phyloP scores from a whole-genome alignment of 1,284 basidiomycete genomes.

The Malassezia sp. region DNA sequence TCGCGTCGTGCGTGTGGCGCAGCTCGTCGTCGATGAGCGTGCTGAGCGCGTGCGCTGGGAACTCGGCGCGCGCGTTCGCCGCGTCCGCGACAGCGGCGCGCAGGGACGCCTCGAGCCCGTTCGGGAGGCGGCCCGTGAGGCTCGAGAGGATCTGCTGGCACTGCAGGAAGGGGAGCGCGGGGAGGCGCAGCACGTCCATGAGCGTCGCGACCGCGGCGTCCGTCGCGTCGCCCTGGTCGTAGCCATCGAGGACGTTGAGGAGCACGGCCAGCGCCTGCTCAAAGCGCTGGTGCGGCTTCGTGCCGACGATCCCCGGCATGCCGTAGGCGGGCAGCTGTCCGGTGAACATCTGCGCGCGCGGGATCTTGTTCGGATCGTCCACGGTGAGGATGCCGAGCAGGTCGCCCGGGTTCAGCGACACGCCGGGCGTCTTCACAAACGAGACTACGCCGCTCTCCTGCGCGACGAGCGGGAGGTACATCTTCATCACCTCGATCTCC shows the following conservation, averaged over 20 bases:
- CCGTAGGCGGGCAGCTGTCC: slow-evolving; percentile 60
- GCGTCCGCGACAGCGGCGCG: slow-evolving; percentile 67
- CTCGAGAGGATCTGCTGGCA: slow-evolving; percentile 72
- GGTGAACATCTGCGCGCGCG: slow-evolving; percentile 95
- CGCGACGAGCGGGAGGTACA: slow-evolving; percentile 59
- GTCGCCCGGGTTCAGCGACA: slow-evolving; percentile 91
- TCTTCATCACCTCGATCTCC: slow-evolving; percentile 65
- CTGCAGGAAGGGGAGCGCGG: slow-evolving; percentile 82
- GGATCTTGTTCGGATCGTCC: slow-evolving; percentile 91
- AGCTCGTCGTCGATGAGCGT: slow-evolving; percentile 56
- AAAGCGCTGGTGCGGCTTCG: slow-evolving; percentile 81
- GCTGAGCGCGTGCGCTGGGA: slow-evolving; percentile 71
- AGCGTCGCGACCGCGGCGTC: slow-evolving; percentile 69
- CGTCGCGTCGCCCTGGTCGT: slow-evolving; percentile 50
- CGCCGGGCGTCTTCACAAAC: slow-evolving; percentile 94
- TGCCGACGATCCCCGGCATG: slow-evolving; percentile 71
- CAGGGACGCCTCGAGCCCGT: slow-evolving; percentile 62
- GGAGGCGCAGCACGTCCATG: slow-evolving; percentile 63
- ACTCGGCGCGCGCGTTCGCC: slow-evolving; percentile 62
- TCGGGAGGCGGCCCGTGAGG: slow-evolving; percentile 83
- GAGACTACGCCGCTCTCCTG: slow-evolving; percentile 71
- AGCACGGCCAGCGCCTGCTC: slow-evolving; percentile 66
- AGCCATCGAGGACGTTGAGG: slow-evolving; percentile 60
- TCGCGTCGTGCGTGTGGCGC: slow-evolving; percentile 18
- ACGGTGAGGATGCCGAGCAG: slow-evolving; percentile 93